phyloP scores from a whole-genome alignment of 257 asterid genomes.

The Plectranthus barbatus region DNA sequence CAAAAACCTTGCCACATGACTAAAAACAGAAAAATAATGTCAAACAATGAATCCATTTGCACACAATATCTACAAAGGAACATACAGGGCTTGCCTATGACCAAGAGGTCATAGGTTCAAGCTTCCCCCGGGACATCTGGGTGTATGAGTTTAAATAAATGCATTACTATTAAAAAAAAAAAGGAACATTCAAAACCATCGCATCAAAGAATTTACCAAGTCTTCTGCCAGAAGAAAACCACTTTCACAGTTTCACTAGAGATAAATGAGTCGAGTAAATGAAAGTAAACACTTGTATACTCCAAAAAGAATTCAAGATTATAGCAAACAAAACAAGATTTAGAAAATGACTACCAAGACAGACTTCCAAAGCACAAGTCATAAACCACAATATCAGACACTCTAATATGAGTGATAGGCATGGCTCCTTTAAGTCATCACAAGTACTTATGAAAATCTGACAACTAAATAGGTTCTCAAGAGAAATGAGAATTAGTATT shows the following conservation, averaged over 20 bases:
- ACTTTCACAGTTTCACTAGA: too few species aligned
- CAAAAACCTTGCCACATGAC: conserved; percentile 73
- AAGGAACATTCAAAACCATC: background rate
- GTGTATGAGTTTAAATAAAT: too few species aligned
- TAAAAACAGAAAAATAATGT: conserved; percentile 18
- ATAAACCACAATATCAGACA: background rate
- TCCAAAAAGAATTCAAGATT: background rate
- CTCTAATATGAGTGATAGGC: background rate
- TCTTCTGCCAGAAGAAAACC: background rate
- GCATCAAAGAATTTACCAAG: background rate
- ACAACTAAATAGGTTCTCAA: background rate
- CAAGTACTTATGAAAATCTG: background rate
- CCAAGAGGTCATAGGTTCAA: too few species aligned
- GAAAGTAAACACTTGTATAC: too few species aligned
- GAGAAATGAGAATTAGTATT: too few species aligned
- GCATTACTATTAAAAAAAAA: too few species aligned
- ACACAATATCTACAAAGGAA: too few species aligned
- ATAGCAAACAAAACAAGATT: background rate
- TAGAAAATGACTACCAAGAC: background rate
- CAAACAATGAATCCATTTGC: too few species aligned
- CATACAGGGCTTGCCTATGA: too few species aligned
- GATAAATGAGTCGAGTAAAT: background rate
- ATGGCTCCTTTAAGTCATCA: background rate
- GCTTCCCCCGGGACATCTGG: too few species aligned
- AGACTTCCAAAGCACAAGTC: conserved; percentile 3